Conservation (phyloP, 2,329 filamentous ascomycete species). For the Trichoderma sp. region DNA sequence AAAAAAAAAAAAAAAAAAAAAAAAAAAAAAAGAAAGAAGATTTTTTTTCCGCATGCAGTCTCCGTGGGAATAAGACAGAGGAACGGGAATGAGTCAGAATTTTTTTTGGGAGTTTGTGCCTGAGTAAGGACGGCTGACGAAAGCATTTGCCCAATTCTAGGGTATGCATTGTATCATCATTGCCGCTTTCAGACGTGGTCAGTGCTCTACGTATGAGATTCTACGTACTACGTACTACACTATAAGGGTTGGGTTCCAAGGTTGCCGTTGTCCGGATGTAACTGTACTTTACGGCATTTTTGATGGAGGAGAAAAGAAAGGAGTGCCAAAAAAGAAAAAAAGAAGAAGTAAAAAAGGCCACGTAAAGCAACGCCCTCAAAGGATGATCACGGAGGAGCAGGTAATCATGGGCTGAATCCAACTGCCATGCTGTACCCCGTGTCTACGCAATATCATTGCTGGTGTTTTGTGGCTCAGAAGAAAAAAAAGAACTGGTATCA, state of each 20-base stretch:
- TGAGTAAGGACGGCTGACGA: background rate
- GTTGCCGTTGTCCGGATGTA: background rate
- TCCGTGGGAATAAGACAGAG: background rate
- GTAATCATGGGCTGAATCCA: background rate
- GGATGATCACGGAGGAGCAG: background rate
- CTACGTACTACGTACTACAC: too few species aligned
- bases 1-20: background rate
- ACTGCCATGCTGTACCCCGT: background rate
- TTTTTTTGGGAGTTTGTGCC: background rate
- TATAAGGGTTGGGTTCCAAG: too few species aligned
- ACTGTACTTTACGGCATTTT: background rate
- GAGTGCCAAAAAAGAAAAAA: background rate
- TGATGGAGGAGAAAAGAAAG: background rate
- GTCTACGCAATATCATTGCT: background rate
- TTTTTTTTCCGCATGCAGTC: background rate
- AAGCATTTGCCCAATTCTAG: background rate
- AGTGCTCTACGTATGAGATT: background rate
- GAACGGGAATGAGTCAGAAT: background rate
- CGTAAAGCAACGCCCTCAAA: background rate
- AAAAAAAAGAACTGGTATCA: background rate
- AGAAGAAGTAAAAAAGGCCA: background rate
- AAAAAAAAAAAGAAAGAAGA: background rate
- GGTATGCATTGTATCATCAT: constrained; percentile 9
- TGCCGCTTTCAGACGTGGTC: constrained; percentile 6
- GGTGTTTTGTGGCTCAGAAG: background rate